Evolutionary conservation across 2,329 filamentous ascomycete genomes (phyloP), one percentile per base, ranked within the genome.

Genomic region (Endoconidiophora laricicola): DNA sequence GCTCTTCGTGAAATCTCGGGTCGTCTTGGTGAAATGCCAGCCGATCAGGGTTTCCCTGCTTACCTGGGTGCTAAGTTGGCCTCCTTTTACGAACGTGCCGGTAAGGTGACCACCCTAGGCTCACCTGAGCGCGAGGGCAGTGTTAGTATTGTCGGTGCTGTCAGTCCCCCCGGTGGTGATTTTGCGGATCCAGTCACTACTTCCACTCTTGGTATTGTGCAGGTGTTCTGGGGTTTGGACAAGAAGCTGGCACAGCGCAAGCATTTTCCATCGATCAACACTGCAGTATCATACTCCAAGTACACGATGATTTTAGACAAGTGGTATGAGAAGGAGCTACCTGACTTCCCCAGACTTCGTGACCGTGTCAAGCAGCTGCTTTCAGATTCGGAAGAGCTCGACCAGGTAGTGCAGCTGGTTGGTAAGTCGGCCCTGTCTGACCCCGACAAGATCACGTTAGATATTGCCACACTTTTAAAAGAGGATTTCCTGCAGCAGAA

Each of bases 401-500:
- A 98, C 68, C 91, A 98, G 68, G 91, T 98, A 54, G 91, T 98
- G 57, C 91, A 98, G 71, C 77, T 98, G 55, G 91, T 98, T 57
- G 91, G 91, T 65, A 98, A 98, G 72, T 93, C 87, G 51, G 91
- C 91, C 24, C 72, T 98, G 56, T 94, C 90, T 54, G 91, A 98
- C 63, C 79, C 84, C 6, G 91, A 98, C 74, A 98, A 98, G 79
- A 98, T 98, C 61, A 95, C 88, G 0, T 74, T 98, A 48, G 93
- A 96, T 63, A 79, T 98, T 55, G 85, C 91, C 16, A 81, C 78
- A 16, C 71, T 98, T 58, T 71, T 98, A 67, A 98, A 98, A 78
- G 91, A 98, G 63, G 91, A 98, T 65, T 98, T 98, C 71, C 65
- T 98, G 63, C 91, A 98, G 69, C 91, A 98, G 67, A 98, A 98